Conservation (phyloP, 306 rosid species). For the Prinsepia uniflora region DNA sequence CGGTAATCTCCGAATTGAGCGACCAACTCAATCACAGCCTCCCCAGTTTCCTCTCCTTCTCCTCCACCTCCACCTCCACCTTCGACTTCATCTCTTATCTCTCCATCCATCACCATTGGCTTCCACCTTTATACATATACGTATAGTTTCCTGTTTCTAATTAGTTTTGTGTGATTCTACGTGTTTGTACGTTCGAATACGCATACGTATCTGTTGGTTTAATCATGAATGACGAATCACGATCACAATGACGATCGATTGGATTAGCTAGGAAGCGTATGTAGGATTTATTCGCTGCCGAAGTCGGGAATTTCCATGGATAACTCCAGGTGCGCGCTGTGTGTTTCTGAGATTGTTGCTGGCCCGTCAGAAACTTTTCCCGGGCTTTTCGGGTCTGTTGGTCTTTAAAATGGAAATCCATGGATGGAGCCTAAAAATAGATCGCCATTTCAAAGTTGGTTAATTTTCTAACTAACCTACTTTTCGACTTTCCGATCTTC, state of each 20-base stretch:
- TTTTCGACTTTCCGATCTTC: background rate
- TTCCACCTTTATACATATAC: background rate
- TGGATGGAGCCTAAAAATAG: constrained; percentile 22
- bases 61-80: constrained; percentile 19
- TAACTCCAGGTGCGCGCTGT: background rate
- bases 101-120: constrained; percentile 40
- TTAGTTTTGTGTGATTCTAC: no score
- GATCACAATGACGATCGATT: background rate
- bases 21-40: constrained; percentile 43
- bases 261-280: constrained; percentile 1
- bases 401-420: background rate
- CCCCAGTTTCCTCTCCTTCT: constrained; percentile 22
- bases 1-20: constrained; percentile 63
- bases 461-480: constrained; percentile 2
- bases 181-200: no score
- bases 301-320: constrained; percentile 21
- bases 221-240: background rate
- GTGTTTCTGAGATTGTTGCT: constrained; percentile 5
- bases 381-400: constrained; percentile 30
- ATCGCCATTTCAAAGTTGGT: constrained; percentile 18
- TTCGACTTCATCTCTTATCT: constrained; percentile 13
- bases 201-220: no score
- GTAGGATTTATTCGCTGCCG: background rate
- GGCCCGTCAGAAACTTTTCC: constrained; percentile 18
- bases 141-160: background rate